Evolutionary conservation across 371 early-diverging fungal species (phyloP).

Genomic region (Chytridium lagenaria): DNA sequence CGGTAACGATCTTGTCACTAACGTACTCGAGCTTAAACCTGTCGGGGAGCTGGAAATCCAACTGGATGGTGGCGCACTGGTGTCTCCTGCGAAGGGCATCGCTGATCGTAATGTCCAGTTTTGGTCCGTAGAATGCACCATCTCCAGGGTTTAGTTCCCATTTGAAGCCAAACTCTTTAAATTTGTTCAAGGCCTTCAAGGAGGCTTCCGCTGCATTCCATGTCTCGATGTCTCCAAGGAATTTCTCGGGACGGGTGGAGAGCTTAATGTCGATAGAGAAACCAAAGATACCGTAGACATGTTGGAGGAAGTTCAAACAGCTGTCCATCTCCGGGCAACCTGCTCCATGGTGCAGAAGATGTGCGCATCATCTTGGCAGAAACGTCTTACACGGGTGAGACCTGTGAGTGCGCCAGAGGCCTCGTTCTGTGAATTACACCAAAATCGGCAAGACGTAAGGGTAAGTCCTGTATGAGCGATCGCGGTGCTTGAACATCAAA

Average conservation of each 20-base stretch:
- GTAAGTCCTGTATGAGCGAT: constrained; percentile 97
- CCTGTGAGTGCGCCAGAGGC: constrained; percentile 97
- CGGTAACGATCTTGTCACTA: constrained; percentile 23
- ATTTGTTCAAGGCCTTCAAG: constrained; percentile 80
- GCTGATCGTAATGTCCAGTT: constrained; percentile 97
- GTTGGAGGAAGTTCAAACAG: constrained; percentile 85
- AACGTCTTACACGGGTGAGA: constrained; percentile 98
- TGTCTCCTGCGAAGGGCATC: constrained; percentile 94
- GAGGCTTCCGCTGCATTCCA: constrained; percentile 94
- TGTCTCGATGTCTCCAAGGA: constrained; percentile 86
- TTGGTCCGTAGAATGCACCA: constrained; percentile 99
- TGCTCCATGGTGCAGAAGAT: constrained; percentile 96
- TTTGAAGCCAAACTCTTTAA: constrained; percentile 63
- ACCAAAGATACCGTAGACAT: constrained; percentile 88
- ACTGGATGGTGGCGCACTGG: constrained; percentile 99
- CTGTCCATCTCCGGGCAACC: constrained; percentile 80
- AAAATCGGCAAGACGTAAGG: constrained; percentile 98
- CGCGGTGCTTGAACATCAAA: constrained; percentile 93
- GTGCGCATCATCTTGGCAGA: constrained; percentile 99
- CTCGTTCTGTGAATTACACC: constrained; percentile 99
- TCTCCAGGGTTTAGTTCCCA: constrained; percentile 98
- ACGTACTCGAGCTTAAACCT: constrained; percentile 92
- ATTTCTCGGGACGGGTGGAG: constrained; percentile 98
- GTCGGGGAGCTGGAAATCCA: constrained; percentile 97
- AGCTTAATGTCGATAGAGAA: constrained; percentile 85